Percentiles rank a stretch among this genome's conserved stretches.
Evolutionary conservation across 345 rosid genomes (phyloP).

Genomic region (Chamaenerion angustifolium): DNA sequence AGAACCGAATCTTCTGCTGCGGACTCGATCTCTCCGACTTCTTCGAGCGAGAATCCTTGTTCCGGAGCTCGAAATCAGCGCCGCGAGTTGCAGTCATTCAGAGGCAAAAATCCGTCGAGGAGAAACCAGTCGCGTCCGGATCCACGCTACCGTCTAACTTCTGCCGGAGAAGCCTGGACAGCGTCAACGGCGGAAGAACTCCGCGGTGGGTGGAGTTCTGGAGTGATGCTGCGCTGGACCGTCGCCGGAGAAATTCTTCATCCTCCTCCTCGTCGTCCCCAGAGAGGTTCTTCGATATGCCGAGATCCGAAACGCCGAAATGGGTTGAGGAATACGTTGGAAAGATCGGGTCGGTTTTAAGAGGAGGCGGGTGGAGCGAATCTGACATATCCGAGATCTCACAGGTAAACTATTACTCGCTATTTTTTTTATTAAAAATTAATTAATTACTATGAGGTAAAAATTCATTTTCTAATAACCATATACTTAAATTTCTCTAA

Average conservation of each 20-base stretch:
- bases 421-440: too few species aligned
- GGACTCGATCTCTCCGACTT: constrained; percentile 88
- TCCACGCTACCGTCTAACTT: constrained; percentile 35
- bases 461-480: neutral
- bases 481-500: too few species aligned
- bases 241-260: constrained; percentile 41
- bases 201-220: constrained; percentile 99
- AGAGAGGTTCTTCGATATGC: constrained; percentile 60
- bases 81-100: constrained; percentile 18
- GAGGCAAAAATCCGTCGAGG: constrained; percentile 57
- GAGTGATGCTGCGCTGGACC: constrained; percentile 76
- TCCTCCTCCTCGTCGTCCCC: constrained; percentile 55
- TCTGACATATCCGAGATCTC: constrained; percentile 58
- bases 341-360: constrained; percentile 66
- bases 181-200: constrained; percentile 42
- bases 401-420: constrained; percentile 18
- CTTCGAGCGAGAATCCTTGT: constrained; percentile 68
- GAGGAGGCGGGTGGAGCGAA: constrained; percentile 84
- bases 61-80: constrained; percentile 34
- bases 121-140: constrained; percentile 52
- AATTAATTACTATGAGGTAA: neutral
- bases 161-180: constrained; percentile 39
- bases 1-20: constrained; percentile 78
- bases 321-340: constrained; percentile 75
- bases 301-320: constrained; percentile 38